Evolutionary conservation across 352 stramenopile genomes (phyloP).

Genomic region (Pythium guiyangense): DNA sequence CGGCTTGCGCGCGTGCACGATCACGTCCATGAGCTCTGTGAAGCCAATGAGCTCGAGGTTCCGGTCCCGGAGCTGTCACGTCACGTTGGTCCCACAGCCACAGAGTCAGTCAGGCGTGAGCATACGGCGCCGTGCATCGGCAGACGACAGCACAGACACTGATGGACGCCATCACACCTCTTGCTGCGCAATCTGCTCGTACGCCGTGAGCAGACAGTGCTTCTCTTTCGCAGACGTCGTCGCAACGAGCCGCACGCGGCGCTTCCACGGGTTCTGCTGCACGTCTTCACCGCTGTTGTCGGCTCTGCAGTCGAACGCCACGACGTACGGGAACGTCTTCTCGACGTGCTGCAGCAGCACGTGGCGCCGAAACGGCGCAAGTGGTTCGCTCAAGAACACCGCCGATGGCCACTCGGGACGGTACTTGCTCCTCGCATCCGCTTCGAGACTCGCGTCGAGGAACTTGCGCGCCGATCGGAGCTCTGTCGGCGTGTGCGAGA

Average conservation of each 20-base stretch:
- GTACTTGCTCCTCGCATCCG: slow-evolving; percentile 8
- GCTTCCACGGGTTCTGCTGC: slow-evolving; percentile 49
- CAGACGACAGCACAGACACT: background rate
- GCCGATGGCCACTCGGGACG: slow-evolving; percentile 20
- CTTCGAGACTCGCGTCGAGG: slow-evolving; percentile 23
- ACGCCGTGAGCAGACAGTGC: slow-evolving; percentile 25
- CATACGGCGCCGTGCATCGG: too few species aligned
- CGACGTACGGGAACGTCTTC: slow-evolving; percentile 30
- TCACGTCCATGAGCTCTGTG: slow-evolving; percentile 53
- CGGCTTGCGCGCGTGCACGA: slow-evolving; percentile 38
- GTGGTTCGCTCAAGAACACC: slow-evolving; percentile 49
- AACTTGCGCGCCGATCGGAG: slow-evolving; percentile 31
- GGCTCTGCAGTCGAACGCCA: slow-evolving; percentile 57
- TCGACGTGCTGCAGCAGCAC: slow-evolving; percentile 47
- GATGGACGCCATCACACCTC: slow-evolving; percentile 8
- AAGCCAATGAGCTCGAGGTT: slow-evolving; percentile 65
- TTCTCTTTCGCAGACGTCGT: slow-evolving; percentile 19
- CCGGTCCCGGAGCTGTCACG: slow-evolving; percentile 22
- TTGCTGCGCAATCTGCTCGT: slow-evolving; percentile 25
- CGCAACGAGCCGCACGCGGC: slow-evolving; percentile 48
- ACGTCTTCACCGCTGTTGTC: slow-evolving; percentile 38
- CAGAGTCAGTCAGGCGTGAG: too few species aligned
- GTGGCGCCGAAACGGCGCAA: slow-evolving; percentile 58
- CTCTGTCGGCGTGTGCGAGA: slow-evolving; percentile 4
- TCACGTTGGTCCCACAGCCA: background rate